Conservation (phyloP, 129 eudicot genomes). For the Apium graveolens region DNA sequence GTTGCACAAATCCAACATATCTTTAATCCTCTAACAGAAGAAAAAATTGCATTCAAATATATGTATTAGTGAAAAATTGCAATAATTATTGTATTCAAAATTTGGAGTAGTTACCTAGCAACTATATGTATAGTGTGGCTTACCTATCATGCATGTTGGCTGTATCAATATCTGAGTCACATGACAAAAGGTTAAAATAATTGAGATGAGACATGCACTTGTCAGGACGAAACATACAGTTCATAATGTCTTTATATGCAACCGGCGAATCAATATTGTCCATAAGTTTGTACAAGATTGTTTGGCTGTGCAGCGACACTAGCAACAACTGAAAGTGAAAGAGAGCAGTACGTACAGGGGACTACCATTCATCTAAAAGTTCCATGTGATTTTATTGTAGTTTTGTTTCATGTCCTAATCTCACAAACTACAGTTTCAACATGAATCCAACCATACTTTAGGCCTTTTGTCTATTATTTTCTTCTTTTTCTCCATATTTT, state of each 20-base stretch:
- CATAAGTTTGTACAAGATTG: neutral
- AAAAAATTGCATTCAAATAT: neutral
- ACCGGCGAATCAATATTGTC: neutral
- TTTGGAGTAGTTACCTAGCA: neutral
- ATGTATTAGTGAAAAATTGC: neutral
- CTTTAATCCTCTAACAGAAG: neutral
- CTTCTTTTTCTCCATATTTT: neutral
- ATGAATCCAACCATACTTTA: neutral
- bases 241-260: neutral
- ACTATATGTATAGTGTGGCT: neutral
- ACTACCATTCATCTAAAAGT: neutral
- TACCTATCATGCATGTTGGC: neutral
- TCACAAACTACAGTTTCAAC: neutral
- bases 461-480: neutral
- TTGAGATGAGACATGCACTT: neutral
- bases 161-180: neutral
- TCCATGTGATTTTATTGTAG: conserved; percentile 3
- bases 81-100: neutral
- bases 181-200: neutral
- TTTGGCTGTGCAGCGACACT: neutral
- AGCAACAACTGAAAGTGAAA: neutral
- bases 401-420: neutral
- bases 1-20: too few relatives aligned
- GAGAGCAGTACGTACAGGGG: neutral
- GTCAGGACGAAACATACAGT: neutral